Conservation (phyloP, 106 monocot species). For the Xerophyta viscosa region DNA sequence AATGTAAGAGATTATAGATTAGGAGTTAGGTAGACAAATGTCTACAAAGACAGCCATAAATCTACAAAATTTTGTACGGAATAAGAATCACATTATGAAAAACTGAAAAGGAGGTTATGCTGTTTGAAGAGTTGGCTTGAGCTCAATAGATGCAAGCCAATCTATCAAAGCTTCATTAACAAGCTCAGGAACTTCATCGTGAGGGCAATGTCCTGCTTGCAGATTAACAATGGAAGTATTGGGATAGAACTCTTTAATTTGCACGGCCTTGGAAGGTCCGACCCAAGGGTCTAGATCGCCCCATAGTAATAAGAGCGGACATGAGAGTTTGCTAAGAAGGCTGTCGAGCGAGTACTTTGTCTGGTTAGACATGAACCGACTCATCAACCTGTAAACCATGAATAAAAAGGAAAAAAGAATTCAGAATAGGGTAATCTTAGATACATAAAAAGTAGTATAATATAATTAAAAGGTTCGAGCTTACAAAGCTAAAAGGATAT, state of each 20-base stretch:
- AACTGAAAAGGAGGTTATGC: constrained; percentile 15
- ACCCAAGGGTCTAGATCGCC: constrained; percentile 96
- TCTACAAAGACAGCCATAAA: background rate
- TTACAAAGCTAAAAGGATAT: too few relatives aligned
- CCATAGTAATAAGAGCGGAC: constrained; percentile 82
- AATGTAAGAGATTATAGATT: background rate
- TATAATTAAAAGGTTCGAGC: too few relatives aligned
- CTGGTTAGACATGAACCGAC: constrained; percentile 74
- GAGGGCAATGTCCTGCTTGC: constrained; percentile 94
- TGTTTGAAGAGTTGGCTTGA: constrained; percentile 24
- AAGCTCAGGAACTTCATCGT: constrained; percentile 90
- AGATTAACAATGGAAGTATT: constrained; percentile 70
- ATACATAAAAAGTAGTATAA: too few relatives aligned
- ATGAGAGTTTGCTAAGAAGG: constrained; percentile 49
- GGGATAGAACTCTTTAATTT: constrained; percentile 86
- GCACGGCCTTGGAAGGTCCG: constrained; percentile 55
- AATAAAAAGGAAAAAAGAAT: background rate
- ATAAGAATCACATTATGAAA: too few relatives aligned
- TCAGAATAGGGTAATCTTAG: background rate
- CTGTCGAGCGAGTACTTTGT: constrained; percentile 74
- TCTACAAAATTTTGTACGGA: background rate
- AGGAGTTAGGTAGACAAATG: background rate
- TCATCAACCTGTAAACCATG: constrained; percentile 48
- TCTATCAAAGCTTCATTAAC: constrained; percentile 72
- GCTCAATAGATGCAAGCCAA: constrained; percentile 64